A percentile compares a stretch with the other conserved stretches of the same genome.
These are phyloP conservation scores for Nyctanthes arbortristis DNA, from an alignment of 257 asterid genomes.

Conservation along the genomic window DNA sequence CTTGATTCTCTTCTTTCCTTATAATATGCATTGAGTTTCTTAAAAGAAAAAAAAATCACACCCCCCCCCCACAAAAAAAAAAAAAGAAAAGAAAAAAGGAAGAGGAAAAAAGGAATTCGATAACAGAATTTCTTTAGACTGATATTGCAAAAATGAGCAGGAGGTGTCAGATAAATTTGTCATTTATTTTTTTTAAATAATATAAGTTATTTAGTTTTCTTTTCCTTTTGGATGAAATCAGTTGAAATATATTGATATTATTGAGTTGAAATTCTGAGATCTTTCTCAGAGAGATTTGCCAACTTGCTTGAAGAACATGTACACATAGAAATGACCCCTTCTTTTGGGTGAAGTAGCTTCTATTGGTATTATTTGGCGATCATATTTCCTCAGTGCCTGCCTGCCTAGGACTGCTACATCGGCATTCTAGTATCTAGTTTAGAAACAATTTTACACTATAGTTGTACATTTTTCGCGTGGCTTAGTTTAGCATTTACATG, in stretches of 20 bases:
- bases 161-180: not conserved
- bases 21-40: not conserved
- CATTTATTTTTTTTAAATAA: no score
- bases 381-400: no score
- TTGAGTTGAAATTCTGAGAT: not conserved
- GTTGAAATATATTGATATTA: conserved; percentile 12
- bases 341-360: conserved; percentile 4
- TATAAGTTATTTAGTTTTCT: not conserved
- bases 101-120: no score
- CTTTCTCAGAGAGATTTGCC: not conserved
- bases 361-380: not conserved
- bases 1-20: not conserved
- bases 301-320: not conserved
- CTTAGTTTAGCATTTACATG: no score
- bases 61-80: no score
- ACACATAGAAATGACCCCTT: not conserved
- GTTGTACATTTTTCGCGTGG: no score
- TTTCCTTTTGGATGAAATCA: not conserved
- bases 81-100: no score
- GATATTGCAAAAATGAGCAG: not conserved
- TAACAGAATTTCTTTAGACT: no score
- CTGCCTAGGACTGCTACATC: no score
- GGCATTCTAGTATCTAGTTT: no score
- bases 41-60: no score
- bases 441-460: no score